Conservation (phyloP, 2,329 filamentous ascomycete genomes). For the Zasmidium citrigriseum region DNA sequence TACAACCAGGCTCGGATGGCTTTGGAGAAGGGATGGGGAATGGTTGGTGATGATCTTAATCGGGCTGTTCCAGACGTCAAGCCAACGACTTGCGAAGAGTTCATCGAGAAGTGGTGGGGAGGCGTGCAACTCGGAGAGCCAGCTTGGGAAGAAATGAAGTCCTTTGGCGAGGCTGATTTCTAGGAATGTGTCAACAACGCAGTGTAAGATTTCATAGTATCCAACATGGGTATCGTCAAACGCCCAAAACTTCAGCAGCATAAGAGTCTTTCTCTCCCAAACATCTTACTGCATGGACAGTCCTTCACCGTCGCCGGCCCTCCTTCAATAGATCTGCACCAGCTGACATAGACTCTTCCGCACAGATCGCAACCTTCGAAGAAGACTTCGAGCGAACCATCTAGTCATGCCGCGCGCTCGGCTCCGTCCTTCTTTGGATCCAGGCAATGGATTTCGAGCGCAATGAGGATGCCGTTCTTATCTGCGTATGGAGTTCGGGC, state of each 20-base stretch:
- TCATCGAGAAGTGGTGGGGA: slow-evolving; percentile 33
- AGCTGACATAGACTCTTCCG: slow-evolving; percentile 9
- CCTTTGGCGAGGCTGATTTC: slow-evolving; percentile 16
- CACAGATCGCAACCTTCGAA: slow-evolving; percentile 16
- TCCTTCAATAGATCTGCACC: slow-evolving; percentile 1
- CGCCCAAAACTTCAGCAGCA: slow-evolving; percentile 12
- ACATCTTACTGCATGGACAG: slow-evolving; percentile 12
- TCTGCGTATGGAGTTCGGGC: slow-evolving; percentile 29
- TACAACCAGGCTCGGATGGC: slow-evolving; percentile 33
- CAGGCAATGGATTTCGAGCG: slow-evolving; percentile 24
- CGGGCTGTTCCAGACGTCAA: slow-evolving; percentile 28
- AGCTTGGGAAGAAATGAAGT: slow-evolving; percentile 24
- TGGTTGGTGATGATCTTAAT: slow-evolving; percentile 32
- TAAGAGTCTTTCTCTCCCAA: slow-evolving; percentile 8
- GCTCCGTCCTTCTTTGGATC: slow-evolving; percentile 20
- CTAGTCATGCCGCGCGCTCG: slow-evolving; percentile 16
- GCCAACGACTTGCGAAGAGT: slow-evolving; percentile 26
- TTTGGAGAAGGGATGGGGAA: slow-evolving; percentile 23
- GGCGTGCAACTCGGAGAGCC: slow-evolving; percentile 28
- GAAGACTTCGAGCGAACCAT: slow-evolving; percentile 13
- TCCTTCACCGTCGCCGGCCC: slow-evolving; percentile 9
- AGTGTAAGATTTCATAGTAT: not conserved
- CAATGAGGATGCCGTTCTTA: slow-evolving; percentile 28
- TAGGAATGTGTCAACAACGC: not conserved
- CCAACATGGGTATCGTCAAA: slow-evolving; percentile 6